Percentiles rank a stretch among this genome's conserved stretches.
These are phyloP conservation scores for Phytophthora ramorum DNA, from an alignment of 352 stramenopile species.

Conservation along the genomic window DNA sequence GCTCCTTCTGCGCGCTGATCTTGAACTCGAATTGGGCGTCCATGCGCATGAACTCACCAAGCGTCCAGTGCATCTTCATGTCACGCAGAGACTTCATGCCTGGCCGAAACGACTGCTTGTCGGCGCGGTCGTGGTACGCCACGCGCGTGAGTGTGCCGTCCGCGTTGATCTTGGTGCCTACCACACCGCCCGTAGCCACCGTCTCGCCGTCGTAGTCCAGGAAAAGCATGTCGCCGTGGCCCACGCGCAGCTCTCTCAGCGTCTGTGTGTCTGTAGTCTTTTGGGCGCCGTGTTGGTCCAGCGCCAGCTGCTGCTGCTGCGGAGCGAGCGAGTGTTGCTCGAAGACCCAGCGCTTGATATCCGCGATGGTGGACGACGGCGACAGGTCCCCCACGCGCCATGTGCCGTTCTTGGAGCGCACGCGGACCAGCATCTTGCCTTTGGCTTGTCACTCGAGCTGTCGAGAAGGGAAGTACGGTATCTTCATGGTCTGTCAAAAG, in stretches of 20 bases:
- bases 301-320: conserved; percentile 54
- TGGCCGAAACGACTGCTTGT: conserved; percentile 93
- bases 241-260: conserved; percentile 60
- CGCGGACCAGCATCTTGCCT: conserved; percentile 73
- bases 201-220: conserved; percentile 80
- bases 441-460: background rate
- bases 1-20: conserved; percentile 93
- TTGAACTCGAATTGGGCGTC: conserved; percentile 98
- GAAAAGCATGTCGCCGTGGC: conserved; percentile 85
- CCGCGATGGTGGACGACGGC: conserved; percentile 63
- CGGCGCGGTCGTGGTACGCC: conserved; percentile 74
- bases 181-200: conserved; percentile 49
- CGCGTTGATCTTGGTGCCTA: conserved; percentile 80
- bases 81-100: conserved; percentile 95
- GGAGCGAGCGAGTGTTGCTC: conserved; percentile 70
- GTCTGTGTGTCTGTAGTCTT: conserved; percentile 57
- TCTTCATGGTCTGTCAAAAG: background rate
- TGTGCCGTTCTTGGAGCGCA: conserved; percentile 90
- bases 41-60: conserved; percentile 97
- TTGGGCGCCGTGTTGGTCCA: conserved; percentile 58
- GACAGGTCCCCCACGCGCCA: conserved; percentile 83
- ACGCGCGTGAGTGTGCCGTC: conserved; percentile 84
- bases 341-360: conserved; percentile 84
- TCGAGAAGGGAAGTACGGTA: conserved; percentile 18
- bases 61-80: conserved; percentile 99